These are phyloP conservation scores for Wakefieldia striispora DNA, from an alignment of 768 basidiomycete genomes.

Conservation along the genomic window DNA sequence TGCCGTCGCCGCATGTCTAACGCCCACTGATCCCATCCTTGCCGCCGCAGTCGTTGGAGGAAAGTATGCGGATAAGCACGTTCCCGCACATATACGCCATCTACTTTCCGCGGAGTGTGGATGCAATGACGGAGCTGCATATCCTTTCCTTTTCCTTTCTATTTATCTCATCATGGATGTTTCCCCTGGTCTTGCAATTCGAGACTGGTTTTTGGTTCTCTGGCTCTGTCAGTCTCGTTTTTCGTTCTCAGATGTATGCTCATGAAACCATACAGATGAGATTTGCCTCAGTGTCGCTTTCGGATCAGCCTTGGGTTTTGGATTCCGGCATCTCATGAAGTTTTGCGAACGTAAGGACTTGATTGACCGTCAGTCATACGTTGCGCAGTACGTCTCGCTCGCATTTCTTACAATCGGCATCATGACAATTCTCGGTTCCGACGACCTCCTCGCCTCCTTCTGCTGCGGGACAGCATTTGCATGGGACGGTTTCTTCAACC, in stretches of 20 bases:
- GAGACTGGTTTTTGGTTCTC: constrained; percentile 84
- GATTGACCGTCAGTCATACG: constrained; percentile 92
- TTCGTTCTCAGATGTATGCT: constrained; percentile 2
- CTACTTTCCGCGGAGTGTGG: constrained; percentile 76
- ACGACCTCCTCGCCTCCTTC: constrained; percentile 94
- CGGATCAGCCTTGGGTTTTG: constrained; percentile 71
- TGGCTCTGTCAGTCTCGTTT: constrained; percentile 72
- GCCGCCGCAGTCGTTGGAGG: constrained; percentile 73
- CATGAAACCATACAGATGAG: constrained; percentile 53
- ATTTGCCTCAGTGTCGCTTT: constrained; percentile 73
- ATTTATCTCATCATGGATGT: constrained; percentile 80
- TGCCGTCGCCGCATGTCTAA: constrained; percentile 89
- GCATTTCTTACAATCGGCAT: constrained; percentile 84
- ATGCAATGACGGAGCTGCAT: constrained; percentile 96
- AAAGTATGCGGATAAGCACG: constrained; percentile 97
- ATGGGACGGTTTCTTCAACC: constrained; percentile 94
- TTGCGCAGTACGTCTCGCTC: constrained; percentile 87
- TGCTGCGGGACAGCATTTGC: constrained; percentile 95
- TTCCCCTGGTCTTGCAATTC: constrained; percentile 60
- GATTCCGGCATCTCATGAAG: constrained; percentile 88
- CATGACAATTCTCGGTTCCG: constrained; percentile 81
- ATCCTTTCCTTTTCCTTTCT: constrained; percentile 89
- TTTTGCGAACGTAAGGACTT: constrained; percentile 84
- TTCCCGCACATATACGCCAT: constrained; percentile 75
- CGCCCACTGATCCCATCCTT: constrained; percentile 63